Conservation (phyloP, 1,284 basidiomycete species). For the Ustilago shanxiensis region DNA sequence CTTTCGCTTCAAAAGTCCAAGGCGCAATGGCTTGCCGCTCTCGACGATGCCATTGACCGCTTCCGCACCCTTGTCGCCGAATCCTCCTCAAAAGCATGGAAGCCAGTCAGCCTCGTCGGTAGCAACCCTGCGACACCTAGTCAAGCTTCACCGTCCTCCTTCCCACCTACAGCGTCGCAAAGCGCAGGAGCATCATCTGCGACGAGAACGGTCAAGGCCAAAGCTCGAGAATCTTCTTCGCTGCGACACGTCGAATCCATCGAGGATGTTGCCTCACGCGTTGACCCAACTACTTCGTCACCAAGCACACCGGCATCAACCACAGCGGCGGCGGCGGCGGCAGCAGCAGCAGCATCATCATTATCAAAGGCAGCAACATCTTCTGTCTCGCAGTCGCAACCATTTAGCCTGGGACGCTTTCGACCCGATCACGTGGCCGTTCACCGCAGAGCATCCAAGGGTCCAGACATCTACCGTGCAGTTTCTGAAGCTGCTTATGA, state of each 20-base stretch:
- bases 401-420: conserved; percentile 50
- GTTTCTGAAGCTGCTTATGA: conserved; percentile 82
- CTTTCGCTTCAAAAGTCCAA: conserved; percentile 46
- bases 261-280: conserved; percentile 24
- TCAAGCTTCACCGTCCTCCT: conserved; percentile 26
- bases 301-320: conserved; percentile 3
- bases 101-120: conserved; percentile 33
- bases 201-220: conserved; percentile 15
- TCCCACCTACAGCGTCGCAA: conserved; percentile 17
- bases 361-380: conserved; percentile 2
- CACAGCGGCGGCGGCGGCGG: too few relatives aligned
- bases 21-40: conserved; percentile 56
- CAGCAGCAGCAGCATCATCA: too few relatives aligned
- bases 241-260: conserved; percentile 42
- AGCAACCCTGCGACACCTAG: conserved; percentile 36
- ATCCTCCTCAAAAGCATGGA: conserved; percentile 54
- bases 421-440: conserved; percentile 71
- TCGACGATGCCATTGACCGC: conserved; percentile 50
- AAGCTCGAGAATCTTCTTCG: conserved; percentile 34
- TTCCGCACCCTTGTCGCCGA: conserved; percentile 55
- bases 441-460: conserved; percentile 71
- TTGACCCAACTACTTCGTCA: conserved; percentile 9
- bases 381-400: conserved; percentile 12
- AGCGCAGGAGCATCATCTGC: conserved; percentile 6
- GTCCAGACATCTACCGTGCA: conserved; percentile 84